These are phyloP conservation scores for Carnegiea gigantea DNA, from an alignment of 179 eudicot species.

Conservation along the genomic window DNA sequence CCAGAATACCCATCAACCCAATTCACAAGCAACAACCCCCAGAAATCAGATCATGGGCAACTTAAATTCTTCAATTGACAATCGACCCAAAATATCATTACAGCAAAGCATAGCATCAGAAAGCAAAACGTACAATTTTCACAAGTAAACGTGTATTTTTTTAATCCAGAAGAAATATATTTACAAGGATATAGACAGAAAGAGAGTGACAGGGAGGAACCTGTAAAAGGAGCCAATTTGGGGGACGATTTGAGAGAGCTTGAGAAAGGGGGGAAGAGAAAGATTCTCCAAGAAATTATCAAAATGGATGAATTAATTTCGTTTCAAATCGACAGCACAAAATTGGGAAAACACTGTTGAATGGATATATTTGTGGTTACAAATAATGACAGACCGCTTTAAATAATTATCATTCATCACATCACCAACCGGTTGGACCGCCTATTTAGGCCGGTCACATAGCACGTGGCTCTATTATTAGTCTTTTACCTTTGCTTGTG, in stretches of 20 bases:
- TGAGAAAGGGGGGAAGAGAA: constrained; percentile 12
- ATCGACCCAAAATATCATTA: neutral
- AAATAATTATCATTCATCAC: no score
- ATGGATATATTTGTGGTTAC: constrained; percentile 34
- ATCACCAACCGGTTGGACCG: constrained; percentile 24
- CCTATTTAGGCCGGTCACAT: constrained; percentile 1
- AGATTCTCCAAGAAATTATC: constrained; percentile 23
- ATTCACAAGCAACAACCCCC: constrained; percentile 7
- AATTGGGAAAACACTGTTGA: constrained; percentile 5
- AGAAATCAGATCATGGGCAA: constrained; percentile 19
- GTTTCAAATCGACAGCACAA: neutral
- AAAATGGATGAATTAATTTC: constrained; percentile 14
- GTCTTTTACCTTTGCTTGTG: constrained; percentile 19
- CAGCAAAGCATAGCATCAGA: neutral
- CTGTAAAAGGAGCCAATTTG: constrained; percentile 29
- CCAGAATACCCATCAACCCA: constrained; percentile 25
- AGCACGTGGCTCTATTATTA: constrained; percentile 27
- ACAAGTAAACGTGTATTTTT: neutral
- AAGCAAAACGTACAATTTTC: constrained; percentile 7
- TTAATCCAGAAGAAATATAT: constrained; percentile 7
- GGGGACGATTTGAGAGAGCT: constrained; percentile 27
- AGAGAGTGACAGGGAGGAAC: constrained; percentile 25
- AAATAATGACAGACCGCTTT: neutral
- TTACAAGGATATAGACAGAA: constrained; percentile 19
- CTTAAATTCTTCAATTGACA: constrained; percentile 20